phyloP scores from a whole-genome alignment of 257 asterid species.

The Solanum tarapatanum region DNA sequence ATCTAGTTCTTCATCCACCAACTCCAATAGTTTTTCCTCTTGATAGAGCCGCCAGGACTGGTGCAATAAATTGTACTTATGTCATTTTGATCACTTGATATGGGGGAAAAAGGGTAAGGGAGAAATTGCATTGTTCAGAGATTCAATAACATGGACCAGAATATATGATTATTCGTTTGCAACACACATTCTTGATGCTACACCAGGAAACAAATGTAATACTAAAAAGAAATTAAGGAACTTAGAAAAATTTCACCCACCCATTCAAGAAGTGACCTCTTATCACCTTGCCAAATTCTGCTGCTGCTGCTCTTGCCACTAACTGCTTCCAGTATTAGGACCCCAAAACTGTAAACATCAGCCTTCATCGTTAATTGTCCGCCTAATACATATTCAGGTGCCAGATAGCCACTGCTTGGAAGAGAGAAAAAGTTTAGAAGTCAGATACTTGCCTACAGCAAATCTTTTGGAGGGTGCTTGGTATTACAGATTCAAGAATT shows the following conservation, averaged over 20 bases:
- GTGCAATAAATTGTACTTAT: not conserved
- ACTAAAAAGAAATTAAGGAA: not conserved
- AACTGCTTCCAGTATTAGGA: constrained; percentile 65
- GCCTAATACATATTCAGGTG: constrained; percentile 92
- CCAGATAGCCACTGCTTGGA: constrained; percentile 80
- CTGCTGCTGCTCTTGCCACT: constrained; percentile 65
- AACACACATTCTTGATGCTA: not conserved
- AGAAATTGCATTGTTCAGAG: not conserved
- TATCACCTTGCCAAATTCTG: constrained; percentile 38
- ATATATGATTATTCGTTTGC: not conserved
- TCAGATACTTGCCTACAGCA: not conserved
- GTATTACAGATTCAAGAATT: not conserved
- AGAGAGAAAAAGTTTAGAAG: constrained; percentile 7
- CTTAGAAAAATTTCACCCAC: constrained; percentile 29
- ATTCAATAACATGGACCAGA: not conserved
- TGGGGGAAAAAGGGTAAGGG: not conserved
- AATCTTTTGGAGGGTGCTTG: not conserved
- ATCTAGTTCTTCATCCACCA: constrained; percentile 63
- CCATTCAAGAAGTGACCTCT: constrained; percentile 69
- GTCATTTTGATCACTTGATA: not conserved
- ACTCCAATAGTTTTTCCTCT: constrained; percentile 49
- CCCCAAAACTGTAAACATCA: constrained; percentile 82
- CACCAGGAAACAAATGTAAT: not conserved
- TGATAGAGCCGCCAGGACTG: constrained; percentile 80
- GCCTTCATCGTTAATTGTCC: constrained; percentile 91